Conservation (phyloP, 139 green algal genomes). For the Trebouxia sp. region DNA sequence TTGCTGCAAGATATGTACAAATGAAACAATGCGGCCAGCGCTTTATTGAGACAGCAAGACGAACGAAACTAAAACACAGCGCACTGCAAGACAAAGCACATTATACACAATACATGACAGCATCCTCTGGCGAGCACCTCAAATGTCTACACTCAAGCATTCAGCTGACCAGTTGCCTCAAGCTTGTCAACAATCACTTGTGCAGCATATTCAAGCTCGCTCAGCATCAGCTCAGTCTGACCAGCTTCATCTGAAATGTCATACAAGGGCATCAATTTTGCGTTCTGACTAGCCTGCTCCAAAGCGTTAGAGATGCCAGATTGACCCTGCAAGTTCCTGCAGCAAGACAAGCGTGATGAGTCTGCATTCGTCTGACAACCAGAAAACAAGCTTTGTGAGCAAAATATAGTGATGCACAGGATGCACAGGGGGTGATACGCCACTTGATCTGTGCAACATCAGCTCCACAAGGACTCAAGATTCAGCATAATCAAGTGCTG, state of each 20-base stretch:
- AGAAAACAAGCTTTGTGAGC: background rate
- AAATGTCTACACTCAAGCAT: background rate
- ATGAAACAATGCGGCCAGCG: too few species aligned
- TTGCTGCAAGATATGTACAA: too few species aligned
- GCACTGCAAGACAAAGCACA: background rate
- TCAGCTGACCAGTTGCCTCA: background rate
- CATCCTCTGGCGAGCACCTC: too few species aligned
- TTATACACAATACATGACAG: too few species aligned
- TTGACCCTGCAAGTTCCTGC: background rate
- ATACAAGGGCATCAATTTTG: constrained; percentile 19
- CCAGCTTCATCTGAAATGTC: constrained; percentile 23
- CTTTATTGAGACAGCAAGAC: too few species aligned
- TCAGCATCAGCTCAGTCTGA: background rate
- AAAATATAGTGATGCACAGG: too few species aligned
- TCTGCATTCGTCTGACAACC: background rate
- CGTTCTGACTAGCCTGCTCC: background rate
- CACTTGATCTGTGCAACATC: too few species aligned
- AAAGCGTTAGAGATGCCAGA: background rate
- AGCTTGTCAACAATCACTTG: constrained; percentile 19
- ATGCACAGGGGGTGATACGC: too few species aligned
- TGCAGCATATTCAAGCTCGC: constrained; percentile 16
- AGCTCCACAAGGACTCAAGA: too few species aligned
- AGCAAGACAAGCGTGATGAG: background rate
- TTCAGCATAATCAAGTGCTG: background rate
- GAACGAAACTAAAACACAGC: too few species aligned